These are phyloP conservation scores for Agrostemma githago DNA, from an alignment of 148 eudicot genomes.

Conservation along the genomic window DNA sequence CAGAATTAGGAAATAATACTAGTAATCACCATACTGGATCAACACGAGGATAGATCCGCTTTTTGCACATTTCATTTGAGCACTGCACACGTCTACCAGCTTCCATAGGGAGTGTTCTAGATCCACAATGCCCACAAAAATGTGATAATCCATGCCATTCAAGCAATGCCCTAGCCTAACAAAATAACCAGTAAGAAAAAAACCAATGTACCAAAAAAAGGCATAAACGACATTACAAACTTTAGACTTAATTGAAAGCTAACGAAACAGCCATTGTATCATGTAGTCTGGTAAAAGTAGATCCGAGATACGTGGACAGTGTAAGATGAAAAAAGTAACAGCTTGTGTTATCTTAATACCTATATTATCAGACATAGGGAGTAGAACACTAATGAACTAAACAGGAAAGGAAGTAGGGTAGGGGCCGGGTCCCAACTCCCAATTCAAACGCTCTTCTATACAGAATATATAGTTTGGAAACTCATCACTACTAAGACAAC, in stretches of 20 bases:
- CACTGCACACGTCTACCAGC: slow-evolving; percentile 92
- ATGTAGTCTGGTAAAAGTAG: not conserved
- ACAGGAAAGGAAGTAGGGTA: not conserved
- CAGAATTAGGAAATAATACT: slow-evolving; percentile 13
- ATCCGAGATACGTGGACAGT: not conserved
- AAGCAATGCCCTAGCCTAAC: slow-evolving; percentile 83
- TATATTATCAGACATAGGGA: not conserved
- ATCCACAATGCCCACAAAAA: slow-evolving; percentile 86
- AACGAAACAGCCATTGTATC: not conserved
- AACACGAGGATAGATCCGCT: slow-evolving; percentile 87
- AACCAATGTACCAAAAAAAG: not conserved
- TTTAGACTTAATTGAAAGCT: not conserved
- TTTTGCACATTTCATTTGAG: slow-evolving; percentile 70
- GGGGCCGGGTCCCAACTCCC: not conserved
- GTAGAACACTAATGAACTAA: not conserved
- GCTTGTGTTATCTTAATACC: not conserved
- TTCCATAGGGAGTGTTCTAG: slow-evolving; percentile 60
- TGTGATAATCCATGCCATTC: slow-evolving; percentile 75
- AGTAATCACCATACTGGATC: slow-evolving; percentile 68
- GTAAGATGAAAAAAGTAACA: not conserved
- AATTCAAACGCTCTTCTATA: not conserved
- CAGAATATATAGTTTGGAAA: not conserved
- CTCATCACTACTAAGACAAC: not conserved
- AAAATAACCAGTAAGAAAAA: not conserved
- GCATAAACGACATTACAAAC: not conserved